Evolutionary conservation across 768 basidiomycete genomes (phyloP), one percentile per base, ranked within the genome.

Genomic region (Harrya chromipes): DNA sequence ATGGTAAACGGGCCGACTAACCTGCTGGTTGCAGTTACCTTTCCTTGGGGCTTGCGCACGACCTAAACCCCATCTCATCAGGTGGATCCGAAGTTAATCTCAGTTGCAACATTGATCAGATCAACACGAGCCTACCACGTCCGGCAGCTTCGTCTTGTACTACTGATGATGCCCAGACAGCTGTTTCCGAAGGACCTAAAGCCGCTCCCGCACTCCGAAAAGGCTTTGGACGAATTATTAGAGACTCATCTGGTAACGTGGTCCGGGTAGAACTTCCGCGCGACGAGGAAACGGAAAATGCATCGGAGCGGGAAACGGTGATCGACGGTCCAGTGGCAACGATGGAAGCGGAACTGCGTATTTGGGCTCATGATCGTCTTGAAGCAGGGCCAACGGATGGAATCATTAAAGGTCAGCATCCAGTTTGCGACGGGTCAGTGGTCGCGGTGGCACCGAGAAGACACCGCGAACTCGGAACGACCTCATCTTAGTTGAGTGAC

Each of bases 211-310:
- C 35, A 6, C 71, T 82, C 41, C 82, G 80, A 12, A 80, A 74
- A 57, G 87, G 88, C 2, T 85, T 81, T 63, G 94, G 92, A 26
- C 79, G 82, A 62, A 94, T 97, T 57, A 67, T 92, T 43, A 78
- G 92, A 40, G 93, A 94, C 66, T 82, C 76, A 33, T 72, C 78
- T 3, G 94, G 94, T 24, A 85, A 85, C 54, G 75, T 94, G 34
- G 60, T 92, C 19, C 75, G 80, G 40, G 73, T 94, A 36, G 83
- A 90, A 60, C 60, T 93, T 46, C 70, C 76, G 14, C 80, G 78
- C 36, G 77, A 78, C 19, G 74, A 77, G 26, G 74, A 74, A 33
- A 61, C 51, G 7, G 57, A 56, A 33, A 33, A 50, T n/a, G 56
- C 40, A 26, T 62, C 50, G 34, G 50, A 54, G 17, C 53, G 48